These are phyloP conservation scores for Choanephora cucurbitarum DNA, from an alignment of 371 early-diverging fungal species.

Conservation along the genomic window DNA sequence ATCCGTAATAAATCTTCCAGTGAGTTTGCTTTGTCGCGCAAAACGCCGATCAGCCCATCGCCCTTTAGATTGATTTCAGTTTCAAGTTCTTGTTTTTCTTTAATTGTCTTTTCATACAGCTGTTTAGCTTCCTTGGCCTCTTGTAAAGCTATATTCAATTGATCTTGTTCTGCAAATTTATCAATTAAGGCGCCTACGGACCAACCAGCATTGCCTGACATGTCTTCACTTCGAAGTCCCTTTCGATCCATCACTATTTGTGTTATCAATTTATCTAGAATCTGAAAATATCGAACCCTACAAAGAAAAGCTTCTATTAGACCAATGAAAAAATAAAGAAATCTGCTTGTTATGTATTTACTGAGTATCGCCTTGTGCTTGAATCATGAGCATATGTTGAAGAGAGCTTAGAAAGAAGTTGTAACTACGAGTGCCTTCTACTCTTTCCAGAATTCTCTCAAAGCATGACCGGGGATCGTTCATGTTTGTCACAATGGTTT, in stretches of 20 bases:
- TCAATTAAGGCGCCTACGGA: conserved; percentile 75
- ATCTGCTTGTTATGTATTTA: no score
- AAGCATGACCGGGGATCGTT: conserved; percentile 83
- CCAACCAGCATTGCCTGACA: conserved; percentile 51
- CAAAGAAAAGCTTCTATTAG: no score
- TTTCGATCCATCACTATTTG: conserved; percentile 83
- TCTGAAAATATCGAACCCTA: conserved; percentile 76
- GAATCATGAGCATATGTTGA: conserved; percentile 77
- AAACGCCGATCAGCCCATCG: conserved; percentile 73
- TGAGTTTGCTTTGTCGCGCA: conserved; percentile 75
- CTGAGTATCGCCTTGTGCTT: conserved; percentile 62
- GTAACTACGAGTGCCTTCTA: conserved; percentile 75
- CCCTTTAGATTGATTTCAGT: conserved; percentile 70
- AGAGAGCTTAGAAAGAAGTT: conserved; percentile 79
- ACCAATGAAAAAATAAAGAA: no score
- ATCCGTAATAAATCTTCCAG: conserved; percentile 79
- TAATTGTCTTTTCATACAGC: conserved; percentile 51
- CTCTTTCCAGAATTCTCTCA: conserved; percentile 67
- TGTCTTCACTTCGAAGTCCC: conserved; percentile 63
- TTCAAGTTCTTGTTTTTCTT: conserved; percentile 69
- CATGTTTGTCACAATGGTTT: conserved; percentile 74
- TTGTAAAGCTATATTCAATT: conserved; percentile 64
- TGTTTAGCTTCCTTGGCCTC: conserved; percentile 68
- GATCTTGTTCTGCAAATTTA: conserved; percentile 82
- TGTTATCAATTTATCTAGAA: conserved; percentile 77